Evolutionary conservation across 2,329 filamentous ascomycete species (phyloP), one percentile per base, ranked within the genome.

Genomic region (Incumbomyces delicatus): DNA sequence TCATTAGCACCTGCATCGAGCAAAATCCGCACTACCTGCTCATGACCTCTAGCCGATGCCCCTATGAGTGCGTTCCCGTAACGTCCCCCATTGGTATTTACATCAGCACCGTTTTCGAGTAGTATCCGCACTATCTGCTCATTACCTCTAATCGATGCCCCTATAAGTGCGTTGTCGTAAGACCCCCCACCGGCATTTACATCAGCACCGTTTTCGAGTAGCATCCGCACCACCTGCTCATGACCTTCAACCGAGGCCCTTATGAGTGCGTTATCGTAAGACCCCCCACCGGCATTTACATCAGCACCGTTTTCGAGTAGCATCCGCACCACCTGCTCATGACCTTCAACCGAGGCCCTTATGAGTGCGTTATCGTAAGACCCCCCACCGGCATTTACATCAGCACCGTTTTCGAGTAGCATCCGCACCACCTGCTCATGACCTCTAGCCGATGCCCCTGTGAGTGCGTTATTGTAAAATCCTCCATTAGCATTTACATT

Each of bases 401-500:
- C n/a, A n/a, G n/a, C n/a, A n/a, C n/a, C n/a, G n/a, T n/a, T n/a
- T n/a, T n/a, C n/a, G n/a, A n/a, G n/a, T n/a, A n/a, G n/a, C n/a
- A n/a, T n/a, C n/a, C n/a, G 22, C 22, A 27, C 33, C 12, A 46
- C 18, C 35, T 45, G 33, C 17, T 43, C 10, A n/a, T 50, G 47
- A 13, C 34, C 44, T 35, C 39, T 2, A 10, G 10, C 7, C 34
- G 29, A 34, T 35, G 45, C 45, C 30, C 13, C 30, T 12, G 47
- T 33, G 6, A 53, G 45, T 22, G 49, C 49, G 45, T 39, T 47
- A 8, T 27, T 39, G 44, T 48, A 50, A 11, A 42, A n/a, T 36
- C 42, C 46, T 42, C 48, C 41, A 38, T 52, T 39, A n/a, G 41
- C 38, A 50, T 56, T 57, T 43, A 57, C 48, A 49, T 58, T 50